Base-by-base conservation (phyloP, 2,329 filamentous ascomycete species). In the Fusarium sp. region DNA sequence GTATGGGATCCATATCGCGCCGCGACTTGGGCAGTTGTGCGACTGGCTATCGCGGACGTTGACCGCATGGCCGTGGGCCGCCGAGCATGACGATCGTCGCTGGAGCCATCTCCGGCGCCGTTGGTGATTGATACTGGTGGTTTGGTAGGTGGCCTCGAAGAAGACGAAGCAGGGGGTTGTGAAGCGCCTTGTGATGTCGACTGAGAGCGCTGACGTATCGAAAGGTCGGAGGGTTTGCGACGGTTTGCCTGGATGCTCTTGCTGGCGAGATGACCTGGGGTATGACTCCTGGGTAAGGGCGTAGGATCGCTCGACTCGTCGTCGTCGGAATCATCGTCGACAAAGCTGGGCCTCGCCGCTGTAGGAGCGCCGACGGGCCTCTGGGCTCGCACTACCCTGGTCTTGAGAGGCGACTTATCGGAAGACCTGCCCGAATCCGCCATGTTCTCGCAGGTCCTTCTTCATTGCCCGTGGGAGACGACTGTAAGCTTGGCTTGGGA, bases 221-320 rank as follows among this genome's bases (percentile, higher is more conserved):
- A 82, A 40, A 87, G 81, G 63, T 90, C 88, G 29, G 88, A 86
- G 31, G 86, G 80, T 72, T 87, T 88, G 60, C 85, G 84, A 66
- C 85, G 84, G 68, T 83, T 83, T 63, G 86, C 84, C 69, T 87
- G 78, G 60, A 75, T 86, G 81, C 87, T 90, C 82, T 88, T 91
- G 73, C 87, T 86, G 14, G 90, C 83, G 44, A 91, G 84, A 75
- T 91, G 89, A 66, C 90, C 89, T 1, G 90, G 90, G 2, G 90
- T 92, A 79, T 92, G 90, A 77, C 87, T 91, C 73, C 90, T 86
- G 31, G 85, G 83, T 51, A 88, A 78, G 56, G 85, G 81, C 62
- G 79, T 81, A 66, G 78, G 78, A 66, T 83, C 81, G 75, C 76
- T 78, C 38, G 77, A 81, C 57, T 83, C 81, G 62, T 79, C 77